Conservation (phyloP, 371 early-diverging fungal genomes). For the Gilbertella persicaria region DNA sequence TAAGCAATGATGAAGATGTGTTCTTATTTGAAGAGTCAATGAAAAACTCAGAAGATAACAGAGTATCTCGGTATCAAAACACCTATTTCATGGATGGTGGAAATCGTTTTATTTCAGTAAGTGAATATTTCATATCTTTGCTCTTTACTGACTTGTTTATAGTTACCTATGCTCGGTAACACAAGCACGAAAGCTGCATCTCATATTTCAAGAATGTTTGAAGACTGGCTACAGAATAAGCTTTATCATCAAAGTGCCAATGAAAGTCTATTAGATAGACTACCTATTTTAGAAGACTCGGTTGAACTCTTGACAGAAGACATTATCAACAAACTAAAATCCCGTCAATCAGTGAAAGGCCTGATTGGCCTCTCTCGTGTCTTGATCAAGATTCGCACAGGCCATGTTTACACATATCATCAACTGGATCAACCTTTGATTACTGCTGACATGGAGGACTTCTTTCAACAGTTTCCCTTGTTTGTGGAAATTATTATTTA, state of each 20-base stretch:
- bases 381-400: slow-evolving; percentile 30
- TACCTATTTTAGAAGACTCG: slow-evolving; percentile 38
- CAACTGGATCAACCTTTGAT: slow-evolving; percentile 34
- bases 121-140: slow-evolving; percentile 2
- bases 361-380: slow-evolving; percentile 28
- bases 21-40: slow-evolving; percentile 17
- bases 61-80: slow-evolving; percentile 23
- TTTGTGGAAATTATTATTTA: slow-evolving; percentile 37
- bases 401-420: slow-evolving; percentile 35
- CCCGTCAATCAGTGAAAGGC: slow-evolving; percentile 20
- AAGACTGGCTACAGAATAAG: slow-evolving; percentile 40
- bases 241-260: slow-evolving; percentile 22
- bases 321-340: slow-evolving; percentile 32
- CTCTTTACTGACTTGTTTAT: background rate
- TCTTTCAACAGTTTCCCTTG: slow-evolving; percentile 40
- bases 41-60: slow-evolving; percentile 16
- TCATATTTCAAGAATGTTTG: slow-evolving; percentile 37
- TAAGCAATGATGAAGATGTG: background rate
- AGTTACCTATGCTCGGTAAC: slow-evolving; percentile 40
- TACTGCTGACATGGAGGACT: slow-evolving; percentile 37
- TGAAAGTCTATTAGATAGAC: slow-evolving; percentile 12
- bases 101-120: slow-evolving; percentile 40
- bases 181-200: slow-evolving; percentile 35
- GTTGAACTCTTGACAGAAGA: slow-evolving; percentile 39
- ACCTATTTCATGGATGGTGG: slow-evolving; percentile 39